Evolutionary conservation across 345 rosid genomes (phyloP).

Genomic region (Gossypium bickii): DNA sequence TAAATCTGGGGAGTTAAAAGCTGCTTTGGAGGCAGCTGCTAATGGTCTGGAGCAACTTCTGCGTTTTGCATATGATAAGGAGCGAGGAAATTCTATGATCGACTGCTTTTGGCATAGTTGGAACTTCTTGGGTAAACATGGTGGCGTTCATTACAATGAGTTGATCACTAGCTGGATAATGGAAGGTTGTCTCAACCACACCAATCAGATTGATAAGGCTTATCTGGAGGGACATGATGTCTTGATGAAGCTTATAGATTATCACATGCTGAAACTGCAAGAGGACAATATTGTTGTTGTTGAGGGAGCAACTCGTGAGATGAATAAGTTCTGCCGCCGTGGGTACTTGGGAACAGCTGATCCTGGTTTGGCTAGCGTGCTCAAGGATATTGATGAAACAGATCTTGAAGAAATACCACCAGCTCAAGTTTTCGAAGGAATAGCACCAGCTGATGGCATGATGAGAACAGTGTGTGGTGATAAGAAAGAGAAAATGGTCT

Average conservation of each 20-base stretch:
- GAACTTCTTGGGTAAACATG: slow-evolving; percentile 32
- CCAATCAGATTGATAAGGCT: slow-evolving; percentile 32
- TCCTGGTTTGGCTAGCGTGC: slow-evolving; percentile 36
- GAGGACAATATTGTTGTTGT: slow-evolving; percentile 39
- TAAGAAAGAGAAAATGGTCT: slow-evolving; percentile 21
- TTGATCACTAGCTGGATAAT: slow-evolving; percentile 58
- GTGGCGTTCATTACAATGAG: slow-evolving; percentile 43
- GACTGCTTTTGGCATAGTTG: slow-evolving; percentile 53
- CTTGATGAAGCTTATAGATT: slow-evolving; percentile 47
- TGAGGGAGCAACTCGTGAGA: slow-evolving; percentile 30
- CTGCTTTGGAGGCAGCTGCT: slow-evolving; percentile 14
- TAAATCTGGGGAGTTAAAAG: not conserved
- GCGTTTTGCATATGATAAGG: slow-evolving; percentile 26
- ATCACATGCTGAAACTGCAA: slow-evolving; percentile 40
- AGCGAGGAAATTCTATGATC: slow-evolving; percentile 5
- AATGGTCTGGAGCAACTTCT: slow-evolving; percentile 11
- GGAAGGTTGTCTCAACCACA: slow-evolving; percentile 48
- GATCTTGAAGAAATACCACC: slow-evolving; percentile 36
- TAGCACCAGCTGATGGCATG: slow-evolving; percentile 41
- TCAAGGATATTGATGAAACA: slow-evolving; percentile 12
- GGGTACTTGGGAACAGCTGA: slow-evolving; percentile 14
- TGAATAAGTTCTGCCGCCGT: slow-evolving; percentile 27
- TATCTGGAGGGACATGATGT: slow-evolving; percentile 40
- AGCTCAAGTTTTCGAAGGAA: slow-evolving; percentile 33
- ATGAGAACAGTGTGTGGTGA: slow-evolving; percentile 37